Evolutionary conservation across 2,329 filamentous ascomycete genomes (phyloP).

Genomic region (Trichoderma afroharzianum): DNA sequence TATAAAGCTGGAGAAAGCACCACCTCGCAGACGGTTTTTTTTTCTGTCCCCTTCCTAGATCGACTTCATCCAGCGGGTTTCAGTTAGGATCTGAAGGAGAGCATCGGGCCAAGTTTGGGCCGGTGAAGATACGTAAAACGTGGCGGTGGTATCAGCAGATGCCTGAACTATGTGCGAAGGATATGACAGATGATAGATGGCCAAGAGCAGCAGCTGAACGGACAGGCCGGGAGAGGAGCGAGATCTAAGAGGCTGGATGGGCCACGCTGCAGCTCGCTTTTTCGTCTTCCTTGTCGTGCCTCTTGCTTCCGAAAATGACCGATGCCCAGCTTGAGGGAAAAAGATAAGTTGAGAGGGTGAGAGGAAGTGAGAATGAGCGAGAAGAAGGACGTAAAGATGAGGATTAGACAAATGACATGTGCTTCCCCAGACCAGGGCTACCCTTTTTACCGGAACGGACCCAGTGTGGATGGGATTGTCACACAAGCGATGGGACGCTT

Average conservation of each 20-base stretch:
- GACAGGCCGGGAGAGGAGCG: not conserved
- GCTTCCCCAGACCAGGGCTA: constrained; percentile 19
- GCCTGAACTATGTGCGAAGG: not conserved
- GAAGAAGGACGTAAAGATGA: constrained; percentile 1
- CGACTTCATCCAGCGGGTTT: not conserved
- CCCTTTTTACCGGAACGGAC: constrained; percentile 18
- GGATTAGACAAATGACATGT: constrained; percentile 17
- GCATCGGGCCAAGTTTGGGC: constrained; percentile 12
- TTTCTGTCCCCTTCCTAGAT: not conserved
- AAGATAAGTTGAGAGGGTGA: constrained; percentile 6
- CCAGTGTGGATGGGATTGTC: constrained; percentile 12
- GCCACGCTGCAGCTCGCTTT: not conserved
- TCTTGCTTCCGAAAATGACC: constrained; percentile 11
- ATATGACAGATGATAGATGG: constrained; percentile 13
- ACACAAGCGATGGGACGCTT: constrained; percentile 5
- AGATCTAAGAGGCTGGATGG: not conserved
- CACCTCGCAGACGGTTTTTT: not conserved
- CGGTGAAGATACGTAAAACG: not conserved
- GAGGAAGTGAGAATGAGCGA: constrained; percentile 19
- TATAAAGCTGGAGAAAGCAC: not conserved
- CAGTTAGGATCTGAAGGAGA: not conserved
- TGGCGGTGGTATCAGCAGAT: constrained; percentile 8
- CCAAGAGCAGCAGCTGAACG: not conserved
- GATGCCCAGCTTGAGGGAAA: not conserved
- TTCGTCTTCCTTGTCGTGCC: not conserved